Evolutionary conservation across 164 flowering plant species (phyloP), one percentile per base, ranked within the genome.

Genomic region (Chimonanthus salicifolius): DNA sequence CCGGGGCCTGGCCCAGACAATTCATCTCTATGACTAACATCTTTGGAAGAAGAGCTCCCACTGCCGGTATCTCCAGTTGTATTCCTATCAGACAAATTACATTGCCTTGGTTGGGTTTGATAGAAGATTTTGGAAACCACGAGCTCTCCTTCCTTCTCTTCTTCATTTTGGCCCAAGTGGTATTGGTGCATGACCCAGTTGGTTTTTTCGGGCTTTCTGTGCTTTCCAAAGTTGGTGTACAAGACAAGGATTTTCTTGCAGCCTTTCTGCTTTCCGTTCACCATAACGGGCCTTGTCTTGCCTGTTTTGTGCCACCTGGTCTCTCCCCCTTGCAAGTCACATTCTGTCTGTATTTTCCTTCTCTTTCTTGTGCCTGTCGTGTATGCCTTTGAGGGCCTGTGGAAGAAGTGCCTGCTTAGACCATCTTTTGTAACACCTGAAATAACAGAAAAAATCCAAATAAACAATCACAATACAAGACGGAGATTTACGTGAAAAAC

Each of bases 151-250:
- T 96, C 99, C 72, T 83, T 94, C 89, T 96, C 99, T 71, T 96
- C 99, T 68, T 96, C 98, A 58, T 82, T 83, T 71, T 89, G 97
- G 2, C 99, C 99, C 46, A 96, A 79, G 70, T 96, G 99, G 81
- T 94, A 96, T 49, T 96, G 99, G 81, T 96, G 99, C 99, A 96
- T 96, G 13, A 96, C 99, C 99, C 99, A 96, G 75, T 94, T 96
- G 15, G 99, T 96, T 78, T 96, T 96, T 70, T 96, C 98, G 3
- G 99, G 99, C 76, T 92, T 96, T 64, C 97, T 79, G 50, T 96
- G 91, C 51, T 96, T 96, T 0, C 99, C 97, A 58, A 92, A 96
- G 75, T 96, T 96, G 43, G 98, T 96, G 71, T 96, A 96, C 63
- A 96, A 86, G 48, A 96, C 99, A 15, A 96, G 79, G 58, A 96